Conservation (phyloP, 805 yeast genomes). For the Scheffersomyces ergatensis region DNA sequence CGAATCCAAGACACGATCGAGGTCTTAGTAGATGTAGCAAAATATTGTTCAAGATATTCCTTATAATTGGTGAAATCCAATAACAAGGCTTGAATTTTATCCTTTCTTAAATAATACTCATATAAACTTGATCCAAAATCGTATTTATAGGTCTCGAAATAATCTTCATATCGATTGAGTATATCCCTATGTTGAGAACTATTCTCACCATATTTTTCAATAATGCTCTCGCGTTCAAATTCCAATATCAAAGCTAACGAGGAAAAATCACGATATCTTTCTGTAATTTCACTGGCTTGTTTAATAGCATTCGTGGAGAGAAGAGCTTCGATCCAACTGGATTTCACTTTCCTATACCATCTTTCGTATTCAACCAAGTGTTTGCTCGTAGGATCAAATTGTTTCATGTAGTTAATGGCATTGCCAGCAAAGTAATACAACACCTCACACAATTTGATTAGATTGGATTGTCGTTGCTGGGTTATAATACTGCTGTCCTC, state of each 20-base stretch:
- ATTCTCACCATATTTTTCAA: conserved; percentile 11
- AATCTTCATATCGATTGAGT: conserved; percentile 39
- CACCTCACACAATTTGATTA: conserved; percentile 25
- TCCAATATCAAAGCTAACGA: conserved; percentile 56
- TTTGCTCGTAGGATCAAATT: conserved; percentile 9
- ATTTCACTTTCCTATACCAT: conserved; percentile 32
- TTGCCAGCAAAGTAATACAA: conserved; percentile 33
- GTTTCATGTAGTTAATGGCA: conserved; percentile 34
- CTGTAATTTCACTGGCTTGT: conserved; percentile 63
- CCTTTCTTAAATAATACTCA: conserved; percentile 51
- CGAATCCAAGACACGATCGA: conserved; percentile 72
- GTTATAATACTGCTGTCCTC: conserved; percentile 12
- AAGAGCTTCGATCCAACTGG: conserved; percentile 59
- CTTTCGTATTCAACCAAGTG: conserved; percentile 24
- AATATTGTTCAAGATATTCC: conserved; percentile 48
- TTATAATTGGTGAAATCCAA: conserved; percentile 55
- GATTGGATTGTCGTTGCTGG: conserved; percentile 12
- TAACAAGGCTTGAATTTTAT: conserved; percentile 53
- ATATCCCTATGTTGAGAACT: conserved; percentile 13
- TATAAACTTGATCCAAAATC: conserved; percentile 67
- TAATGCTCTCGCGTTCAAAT: conserved; percentile 20
- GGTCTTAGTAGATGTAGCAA: conserved; percentile 42
- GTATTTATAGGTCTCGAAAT: conserved; percentile 62
- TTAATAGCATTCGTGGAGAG: conserved; percentile 47
- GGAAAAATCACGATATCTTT: conserved; percentile 60